These are phyloP conservation scores for Saksenaea vasiformis DNA, from an alignment of 371 early-diverging fungal genomes.

Conservation along the genomic window DNA sequence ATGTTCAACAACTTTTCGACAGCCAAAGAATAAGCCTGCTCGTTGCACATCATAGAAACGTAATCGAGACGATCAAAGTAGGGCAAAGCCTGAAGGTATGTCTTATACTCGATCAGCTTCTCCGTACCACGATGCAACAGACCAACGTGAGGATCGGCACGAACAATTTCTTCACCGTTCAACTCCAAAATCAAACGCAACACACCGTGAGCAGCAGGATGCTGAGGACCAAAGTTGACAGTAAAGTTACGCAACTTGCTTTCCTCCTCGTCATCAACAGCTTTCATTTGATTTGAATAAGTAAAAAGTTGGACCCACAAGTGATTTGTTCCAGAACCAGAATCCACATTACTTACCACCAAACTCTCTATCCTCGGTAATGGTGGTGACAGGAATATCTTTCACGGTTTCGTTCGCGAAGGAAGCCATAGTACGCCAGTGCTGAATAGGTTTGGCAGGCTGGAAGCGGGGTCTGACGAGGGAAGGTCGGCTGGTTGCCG, in stretches of 20 bases:
- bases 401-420: conserved; percentile 27
- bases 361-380: conserved; percentile 44
- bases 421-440: conserved; percentile 45
- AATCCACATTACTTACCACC: conserved; percentile 31
- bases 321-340: neutral
- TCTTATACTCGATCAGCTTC: conserved; percentile 97
- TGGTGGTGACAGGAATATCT: conserved; percentile 40
- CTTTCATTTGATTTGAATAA: conserved; percentile 13
- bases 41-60: conserved; percentile 97
- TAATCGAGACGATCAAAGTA: conserved; percentile 99
- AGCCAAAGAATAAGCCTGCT: conserved; percentile 93
- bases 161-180: conserved; percentile 88
- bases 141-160: conserved; percentile 97
- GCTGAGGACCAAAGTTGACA: conserved; percentile 98
- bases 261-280: conserved; percentile 53
- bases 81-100: conserved; percentile 96
- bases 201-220: conserved; percentile 99
- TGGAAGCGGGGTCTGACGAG: conserved; percentile 16
- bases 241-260: conserved; percentile 76
- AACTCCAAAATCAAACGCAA: conserved; percentile 95
- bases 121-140: conserved; percentile 97
- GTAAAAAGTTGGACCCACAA: neutral
- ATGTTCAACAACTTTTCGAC: conserved; percentile 98
- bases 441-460: conserved; percentile 25
- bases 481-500: conserved; percentile 29